Percentiles rank a stretch among this genome's conserved stretches.
phyloP scores from a whole-genome alignment of 345 rosid species.

The Populus simonii region DNA sequence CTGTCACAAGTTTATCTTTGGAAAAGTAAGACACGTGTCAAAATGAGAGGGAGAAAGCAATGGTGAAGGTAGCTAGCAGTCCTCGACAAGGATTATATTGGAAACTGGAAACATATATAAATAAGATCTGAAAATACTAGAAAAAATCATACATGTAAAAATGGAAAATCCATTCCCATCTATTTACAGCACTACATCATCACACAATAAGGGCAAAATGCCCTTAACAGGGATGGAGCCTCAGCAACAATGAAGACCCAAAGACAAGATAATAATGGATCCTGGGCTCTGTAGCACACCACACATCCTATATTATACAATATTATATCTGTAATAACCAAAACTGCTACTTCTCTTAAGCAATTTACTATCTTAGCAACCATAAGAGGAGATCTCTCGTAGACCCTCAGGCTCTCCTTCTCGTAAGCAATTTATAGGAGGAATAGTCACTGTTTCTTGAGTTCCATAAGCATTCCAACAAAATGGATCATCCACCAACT shows the following conservation, averaged over 20 bases:
- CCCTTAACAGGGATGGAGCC: slow-evolving; percentile 71
- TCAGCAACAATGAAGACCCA: slow-evolving; percentile 22
- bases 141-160: no score
- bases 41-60: no score
- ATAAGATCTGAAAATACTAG: no score
- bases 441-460: slow-evolving; percentile 75
- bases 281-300: slow-evolving; percentile 6
- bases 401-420: slow-evolving; percentile 65
- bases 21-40: no score
- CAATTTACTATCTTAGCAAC: slow-evolving; percentile 35
- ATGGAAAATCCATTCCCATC: slow-evolving; percentile 9
- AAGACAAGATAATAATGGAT: neutral
- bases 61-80: no score
- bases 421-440: slow-evolving; percentile 70
- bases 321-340: slow-evolving; percentile 27
- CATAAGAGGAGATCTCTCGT: slow-evolving; percentile 30
- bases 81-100: no score
- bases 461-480: slow-evolving; percentile 96
- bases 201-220: slow-evolving; percentile 61
- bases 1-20: no score
- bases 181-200: slow-evolving; percentile 31
- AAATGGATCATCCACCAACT: slow-evolving; percentile 86
- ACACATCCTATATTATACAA: neutral
- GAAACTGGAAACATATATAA: no score
- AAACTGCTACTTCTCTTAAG: neutral